Base-by-base conservation (phyloP, 352 stramenopile species). In the Vaucheria bursata region DNA sequence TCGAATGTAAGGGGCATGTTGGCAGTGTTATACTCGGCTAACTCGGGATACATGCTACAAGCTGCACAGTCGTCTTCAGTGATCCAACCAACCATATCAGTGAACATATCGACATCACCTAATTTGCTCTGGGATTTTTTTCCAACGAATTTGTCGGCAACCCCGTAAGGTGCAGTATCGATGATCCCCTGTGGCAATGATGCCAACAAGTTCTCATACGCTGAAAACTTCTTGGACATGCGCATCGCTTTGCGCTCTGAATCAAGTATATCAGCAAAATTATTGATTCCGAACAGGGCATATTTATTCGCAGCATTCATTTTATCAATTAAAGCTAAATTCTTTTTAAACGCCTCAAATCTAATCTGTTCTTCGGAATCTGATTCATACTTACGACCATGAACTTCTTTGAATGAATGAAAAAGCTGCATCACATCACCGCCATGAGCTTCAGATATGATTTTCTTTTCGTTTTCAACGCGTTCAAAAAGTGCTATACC, bases 1-100 rank as follows among this genome's bases (percentile, higher is more conserved):
- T 99, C 93, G 35, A 98, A 77, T 25, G 12, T 7, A 40, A 34
- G 34, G 25, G 78, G 73, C 31, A 83, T 34, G 64, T 79, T 74
- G 29, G 59, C 53, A 7, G 8, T 40, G 7, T 69, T 59, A 65
- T 82, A 82, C 50, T 69, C 0, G 1, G 0, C 71, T 52, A 82
- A 66, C 70, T 82, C 71, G n/a, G 77, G 77, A 45, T 59, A 82
- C 31, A 73, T 73, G 0, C 36, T 64, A 66, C 77, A 82, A 1
- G 77, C 32, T 49, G 76, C 70, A 73, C 77, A 82, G 3, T 29
- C 39, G 6, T 35, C 0, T 36, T 35, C 39, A n/a, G 45, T 25
- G 8, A 34, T 1, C 18, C 52, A 66, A 35, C 72, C 45, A 3
- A 70, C 0, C n/a, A n/a, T n/a, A n/a, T n/a, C n/a, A n/a, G n/a